Conservation (phyloP, 2,329 filamentous ascomycete genomes). For the Colletotrichum siamense region DNA sequence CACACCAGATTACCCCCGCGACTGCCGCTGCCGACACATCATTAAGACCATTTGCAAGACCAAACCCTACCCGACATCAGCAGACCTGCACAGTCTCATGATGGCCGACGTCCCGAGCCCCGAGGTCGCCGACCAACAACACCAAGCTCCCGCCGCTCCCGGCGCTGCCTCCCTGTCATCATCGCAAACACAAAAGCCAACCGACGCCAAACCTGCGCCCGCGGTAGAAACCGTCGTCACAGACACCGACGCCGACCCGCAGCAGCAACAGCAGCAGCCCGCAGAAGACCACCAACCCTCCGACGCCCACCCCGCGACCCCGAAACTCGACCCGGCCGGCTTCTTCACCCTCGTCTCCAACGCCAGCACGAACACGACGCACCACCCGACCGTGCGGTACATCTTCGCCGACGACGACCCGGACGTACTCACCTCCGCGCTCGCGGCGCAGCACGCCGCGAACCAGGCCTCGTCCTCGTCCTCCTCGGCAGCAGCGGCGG, state of each 20-base stretch:
- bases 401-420: constrained; percentile 92
- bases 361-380: constrained; percentile 71
- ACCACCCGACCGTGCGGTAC: constrained; percentile 89
- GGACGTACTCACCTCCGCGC: constrained; percentile 74
- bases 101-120: constrained; percentile 17
- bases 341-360: constrained; percentile 88
- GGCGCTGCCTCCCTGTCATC: background rate
- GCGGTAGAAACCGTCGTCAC: background rate
- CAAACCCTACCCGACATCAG: background rate
- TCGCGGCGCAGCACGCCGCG: constrained; percentile 38
- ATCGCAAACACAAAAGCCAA: background rate
- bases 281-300: background rate
- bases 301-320: background rate
- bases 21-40: background rate
- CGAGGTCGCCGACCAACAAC: background rate
- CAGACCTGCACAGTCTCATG: background rate
- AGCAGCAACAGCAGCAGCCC: background rate
- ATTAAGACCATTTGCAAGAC: background rate
- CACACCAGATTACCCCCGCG: background rate
- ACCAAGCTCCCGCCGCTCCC: background rate
- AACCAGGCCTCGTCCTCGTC: constrained; percentile 28
- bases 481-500: constrained; percentile 25
- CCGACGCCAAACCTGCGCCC: background rate
- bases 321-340: constrained; percentile 21
- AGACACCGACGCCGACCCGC: background rate